Evolutionary conservation across 1,284 basidiomycete genomes (phyloP).

Genomic region (Kalmanozyma brasiliensis): DNA sequence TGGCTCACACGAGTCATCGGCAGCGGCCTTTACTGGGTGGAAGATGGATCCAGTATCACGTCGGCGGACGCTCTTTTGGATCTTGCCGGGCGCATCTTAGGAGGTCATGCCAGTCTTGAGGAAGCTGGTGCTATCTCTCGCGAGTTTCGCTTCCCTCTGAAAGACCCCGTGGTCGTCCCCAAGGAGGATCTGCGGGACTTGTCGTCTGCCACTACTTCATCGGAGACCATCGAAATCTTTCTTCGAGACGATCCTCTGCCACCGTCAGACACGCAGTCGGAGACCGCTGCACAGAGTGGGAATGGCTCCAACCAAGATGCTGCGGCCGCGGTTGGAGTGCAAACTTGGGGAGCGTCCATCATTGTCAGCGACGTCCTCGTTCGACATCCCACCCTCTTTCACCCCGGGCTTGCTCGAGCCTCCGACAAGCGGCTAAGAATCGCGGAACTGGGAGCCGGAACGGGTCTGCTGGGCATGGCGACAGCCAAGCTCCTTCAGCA

Average conservation of each 20-base stretch:
- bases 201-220: background rate
- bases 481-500: slow-evolving; percentile 35
- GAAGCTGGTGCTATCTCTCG: slow-evolving; percentile 41
- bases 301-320: slow-evolving; percentile 30
- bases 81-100: slow-evolving; percentile 41
- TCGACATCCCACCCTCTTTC: slow-evolving; percentile 32
- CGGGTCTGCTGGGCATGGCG: slow-evolving; percentile 46
- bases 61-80: slow-evolving; percentile 35
- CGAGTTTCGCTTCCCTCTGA: slow-evolving; percentile 42
- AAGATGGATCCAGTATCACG: slow-evolving; percentile 9
- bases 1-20: slow-evolving; percentile 52
- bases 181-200: slow-evolving; percentile 3
- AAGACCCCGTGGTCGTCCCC: slow-evolving; percentile 17
- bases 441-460: slow-evolving; percentile 47
- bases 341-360: slow-evolving; percentile 49
- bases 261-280: slow-evolving; percentile 32
- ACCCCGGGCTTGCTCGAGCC: background rate
- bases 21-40: slow-evolving; percentile 38
- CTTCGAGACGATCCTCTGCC: slow-evolving; percentile 43
- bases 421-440: slow-evolving; percentile 10
- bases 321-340: slow-evolving; percentile 49
- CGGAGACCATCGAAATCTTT: slow-evolving; percentile 14
- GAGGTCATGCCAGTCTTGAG: slow-evolving; percentile 36
- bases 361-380: slow-evolving; percentile 40
- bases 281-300: slow-evolving; percentile 2